Evolutionary conservation across 371 early-diverging fungal genomes (phyloP), one percentile per base, ranked within the genome.

Genomic region (Mortierella sp.): DNA sequence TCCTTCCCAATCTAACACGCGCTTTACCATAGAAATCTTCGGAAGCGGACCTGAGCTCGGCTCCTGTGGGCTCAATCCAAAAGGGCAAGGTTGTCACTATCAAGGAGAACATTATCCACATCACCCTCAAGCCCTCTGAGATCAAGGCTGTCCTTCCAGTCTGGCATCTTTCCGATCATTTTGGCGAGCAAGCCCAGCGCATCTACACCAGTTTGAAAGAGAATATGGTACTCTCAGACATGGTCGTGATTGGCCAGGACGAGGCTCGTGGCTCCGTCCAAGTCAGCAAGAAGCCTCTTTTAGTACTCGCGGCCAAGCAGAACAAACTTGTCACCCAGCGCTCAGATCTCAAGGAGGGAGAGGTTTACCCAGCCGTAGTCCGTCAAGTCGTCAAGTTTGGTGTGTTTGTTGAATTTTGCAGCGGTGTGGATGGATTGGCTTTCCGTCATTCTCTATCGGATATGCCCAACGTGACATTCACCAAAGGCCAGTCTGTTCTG

Each of bases 131-230:
- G 52, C 84, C 84, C 9, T 82, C 86, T 21, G 64, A 82, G 43
- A 82, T 80, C 23, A 81, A 83, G 45, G 91, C 86, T 1, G 56
- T 78, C 45, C 72, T 93, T 30, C 57, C 78, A 13, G 80, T 83
- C 41, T 59, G 72, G n/a, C 93, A 93, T 62, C 65, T 91, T 10
- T 84, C 87, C 39, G 93, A 93, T 72, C 87, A 90, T 63, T 43
- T 82, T 1, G 83, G 82, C 47, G 62, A 80, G 16, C 78, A 82
- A 28, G 64, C 78, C 12, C 82, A 84, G 7, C 80, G 74, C 49
- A 61, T 91, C 10, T 76, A 81, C 28, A 34, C 64, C 16, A 69
- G 67, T 26, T 51, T 91, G 28, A 62, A 67, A 52, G 84, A 80
- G 28, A 87, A 86, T 21, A 55, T 71, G 13, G 62, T 70, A 5